phyloP scores from a whole-genome alignment of 148 eudicot species.

The Rhododendron henanense region DNA sequence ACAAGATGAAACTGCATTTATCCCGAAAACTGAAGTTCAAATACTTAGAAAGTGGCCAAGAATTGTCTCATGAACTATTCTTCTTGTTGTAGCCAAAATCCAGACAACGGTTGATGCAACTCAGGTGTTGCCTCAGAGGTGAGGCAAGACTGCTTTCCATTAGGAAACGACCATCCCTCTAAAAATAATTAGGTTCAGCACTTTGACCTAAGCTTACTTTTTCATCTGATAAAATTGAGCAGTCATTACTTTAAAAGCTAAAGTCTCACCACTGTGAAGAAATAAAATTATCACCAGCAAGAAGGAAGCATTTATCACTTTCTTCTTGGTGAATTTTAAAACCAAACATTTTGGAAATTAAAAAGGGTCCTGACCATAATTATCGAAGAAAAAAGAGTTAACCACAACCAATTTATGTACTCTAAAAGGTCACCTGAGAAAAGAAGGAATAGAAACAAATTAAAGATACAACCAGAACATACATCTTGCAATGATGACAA shows the following conservation, averaged over 20 bases:
- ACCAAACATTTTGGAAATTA: background rate
- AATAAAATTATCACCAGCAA: background rate
- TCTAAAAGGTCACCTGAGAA: background rate
- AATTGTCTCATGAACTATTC: background rate
- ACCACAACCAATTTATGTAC: slow-evolving; percentile 1
- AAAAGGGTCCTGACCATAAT: background rate
- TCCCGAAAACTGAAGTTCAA: background rate
- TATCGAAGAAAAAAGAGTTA: background rate
- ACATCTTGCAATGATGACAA: slow-evolving; percentile 77
- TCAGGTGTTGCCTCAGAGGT: background rate
- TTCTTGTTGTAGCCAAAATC: background rate
- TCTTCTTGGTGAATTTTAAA: background rate
- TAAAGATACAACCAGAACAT: background rate
- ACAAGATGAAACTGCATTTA: background rate
- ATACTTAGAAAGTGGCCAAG: background rate
- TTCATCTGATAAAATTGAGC: background rate
- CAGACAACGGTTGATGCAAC: background rate
- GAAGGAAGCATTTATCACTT: background rate
- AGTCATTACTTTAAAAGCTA: background rate
- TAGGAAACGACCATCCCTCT: background rate
- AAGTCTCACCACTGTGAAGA: background rate
- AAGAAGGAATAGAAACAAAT: background rate
- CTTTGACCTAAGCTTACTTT: background rate
- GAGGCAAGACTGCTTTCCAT: background rate
- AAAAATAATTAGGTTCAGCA: background rate